Base-by-base conservation (phyloP, 164 flowering plant species). In the Tetracentron sinense region DNA sequence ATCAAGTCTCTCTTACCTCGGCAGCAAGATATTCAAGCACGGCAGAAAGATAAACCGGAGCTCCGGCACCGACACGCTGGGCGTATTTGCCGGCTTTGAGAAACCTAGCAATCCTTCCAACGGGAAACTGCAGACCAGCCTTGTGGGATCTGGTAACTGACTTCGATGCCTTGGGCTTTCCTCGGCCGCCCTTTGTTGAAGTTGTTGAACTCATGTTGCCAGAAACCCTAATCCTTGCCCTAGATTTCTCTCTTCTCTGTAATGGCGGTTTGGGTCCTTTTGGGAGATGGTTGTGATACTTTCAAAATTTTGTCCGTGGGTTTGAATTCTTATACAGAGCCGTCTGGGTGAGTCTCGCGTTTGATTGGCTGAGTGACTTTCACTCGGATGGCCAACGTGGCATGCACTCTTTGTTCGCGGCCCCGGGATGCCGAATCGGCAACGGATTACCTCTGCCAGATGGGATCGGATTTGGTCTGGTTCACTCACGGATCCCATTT, bases 11-110 rank as follows among this genome's bases (percentile, higher is more conserved):
- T 19, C 55, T 2, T 42, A 72, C 75, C 72, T 72, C 72, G 16
- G 76, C 80, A 0, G 80, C 78, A 20, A 77, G 78, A 22, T 74
- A 77, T 35, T 77, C 80, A 19, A 77, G 80, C 20, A 77, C 80
- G 14, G 80, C 80, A n/a, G 80, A 74, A 54, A 77, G 75, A 22
- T 77, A 77, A 14, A 77, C 80, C 2, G 80, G 80, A 6, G 80
- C 68, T 7, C 80, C 81, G 19, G 76, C 69, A 26, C 76, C 72
- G 15, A 55, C 71, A 7, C 76, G 68, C 46, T 72, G 44, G 6
- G 76, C 76, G 26, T 72, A 72, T 7, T 63, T 62, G 0, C 76
- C 76, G n/a, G 29, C 60, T n/a, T 72, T 72, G 25, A 72, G 69
- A 42, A 68, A 72, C 17, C 76, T 59, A 3, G 76, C 76, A 27